Percentiles rank a stretch among this genome's conserved stretches.
phyloP scores from a whole-genome alignment of 2,329 filamentous ascomycete species.

The Fusarium sp. region DNA sequence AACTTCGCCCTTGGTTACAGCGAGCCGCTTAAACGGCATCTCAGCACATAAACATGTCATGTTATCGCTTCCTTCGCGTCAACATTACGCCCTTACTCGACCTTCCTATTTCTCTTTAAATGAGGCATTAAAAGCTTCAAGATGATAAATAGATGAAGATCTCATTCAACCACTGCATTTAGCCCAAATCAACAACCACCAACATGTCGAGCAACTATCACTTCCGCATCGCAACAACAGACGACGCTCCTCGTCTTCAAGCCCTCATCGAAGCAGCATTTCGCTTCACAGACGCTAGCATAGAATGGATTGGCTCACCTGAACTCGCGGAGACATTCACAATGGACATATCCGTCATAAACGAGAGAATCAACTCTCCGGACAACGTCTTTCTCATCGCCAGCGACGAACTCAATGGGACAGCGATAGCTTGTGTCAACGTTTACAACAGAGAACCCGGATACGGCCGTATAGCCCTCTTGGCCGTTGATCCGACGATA shows the following conservation, averaged over 20 bases:
- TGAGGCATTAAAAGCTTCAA: constrained; percentile 25
- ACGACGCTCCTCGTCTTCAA: constrained; percentile 53
- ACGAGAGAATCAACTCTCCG: constrained; percentile 59
- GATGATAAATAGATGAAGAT: background rate
- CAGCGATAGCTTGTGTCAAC: constrained; percentile 47
- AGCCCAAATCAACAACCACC: background rate
- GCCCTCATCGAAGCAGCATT: constrained; percentile 56
- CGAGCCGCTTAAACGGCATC: constrained; percentile 3
- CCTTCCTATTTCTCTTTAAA: constrained; percentile 12
- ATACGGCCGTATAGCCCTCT: constrained; percentile 49
- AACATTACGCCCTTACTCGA: constrained; percentile 11
- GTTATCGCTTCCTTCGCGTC: constrained; percentile 8
- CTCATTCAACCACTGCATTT: too few relatives aligned
- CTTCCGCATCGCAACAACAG: constrained; percentile 53
- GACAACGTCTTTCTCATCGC: constrained; percentile 50
- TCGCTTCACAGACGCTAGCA: constrained; percentile 53
- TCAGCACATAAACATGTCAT: background rate
- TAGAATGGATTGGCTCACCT: constrained; percentile 50
- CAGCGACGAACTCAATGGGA: constrained; percentile 15
- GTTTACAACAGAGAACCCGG: constrained; percentile 44
- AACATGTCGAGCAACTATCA: constrained; percentile 37
- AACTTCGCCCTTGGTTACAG: background rate
- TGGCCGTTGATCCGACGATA: constrained; percentile 51
- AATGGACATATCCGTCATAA: constrained; percentile 73
- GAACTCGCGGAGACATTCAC: constrained; percentile 77